Evolutionary conservation across 176 grass and related monocot genomes (phyloP).

Genomic region (Poa pratensis): DNA sequence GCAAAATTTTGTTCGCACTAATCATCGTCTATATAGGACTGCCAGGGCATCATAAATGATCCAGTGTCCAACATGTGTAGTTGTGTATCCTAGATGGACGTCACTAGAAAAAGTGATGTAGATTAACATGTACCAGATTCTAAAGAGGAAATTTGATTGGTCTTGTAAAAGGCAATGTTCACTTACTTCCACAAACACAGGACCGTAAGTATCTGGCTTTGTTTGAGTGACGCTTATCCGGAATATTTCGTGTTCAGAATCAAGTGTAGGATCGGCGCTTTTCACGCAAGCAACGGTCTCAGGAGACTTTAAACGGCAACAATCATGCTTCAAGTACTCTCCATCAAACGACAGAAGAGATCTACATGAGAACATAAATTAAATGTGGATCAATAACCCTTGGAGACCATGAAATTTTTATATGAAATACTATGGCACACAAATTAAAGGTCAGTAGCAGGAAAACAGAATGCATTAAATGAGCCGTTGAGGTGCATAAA

Average conservation of each 20-base stretch:
- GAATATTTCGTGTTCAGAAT: conserved; percentile 71
- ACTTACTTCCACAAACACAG: conserved; percentile 95
- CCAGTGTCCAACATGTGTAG: background rate
- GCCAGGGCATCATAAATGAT: conserved; percentile 17
- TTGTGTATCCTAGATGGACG: background rate
- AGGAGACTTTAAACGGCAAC: conserved; percentile 41
- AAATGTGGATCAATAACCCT: background rate
- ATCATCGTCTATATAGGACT: background rate
- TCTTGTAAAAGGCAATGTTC: background rate
- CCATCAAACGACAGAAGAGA: conserved; percentile 94
- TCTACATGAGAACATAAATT: conserved; percentile 59
- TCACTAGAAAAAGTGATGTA: conserved; percentile 19
- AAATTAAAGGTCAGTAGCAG: background rate
- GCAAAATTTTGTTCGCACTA: background rate
- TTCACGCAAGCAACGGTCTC: conserved; percentile 29
- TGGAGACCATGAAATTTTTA: background rate
- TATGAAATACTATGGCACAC: conserved; percentile 2
- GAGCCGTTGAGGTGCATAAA: background rate
- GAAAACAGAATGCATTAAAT: conserved; percentile 15
- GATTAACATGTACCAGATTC: conserved; percentile 22
- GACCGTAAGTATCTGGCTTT: conserved; percentile 62
- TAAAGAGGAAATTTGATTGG: background rate
- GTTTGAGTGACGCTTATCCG: conserved; percentile 64
- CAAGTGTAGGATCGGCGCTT: conserved; percentile 38
- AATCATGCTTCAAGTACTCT: conserved; percentile 81